A percentile compares a stretch with the other conserved stretches of the same genome.
phyloP scores from a whole-genome alignment of 768 basidiomycete genomes.

The Mycena haematopus region DNA sequence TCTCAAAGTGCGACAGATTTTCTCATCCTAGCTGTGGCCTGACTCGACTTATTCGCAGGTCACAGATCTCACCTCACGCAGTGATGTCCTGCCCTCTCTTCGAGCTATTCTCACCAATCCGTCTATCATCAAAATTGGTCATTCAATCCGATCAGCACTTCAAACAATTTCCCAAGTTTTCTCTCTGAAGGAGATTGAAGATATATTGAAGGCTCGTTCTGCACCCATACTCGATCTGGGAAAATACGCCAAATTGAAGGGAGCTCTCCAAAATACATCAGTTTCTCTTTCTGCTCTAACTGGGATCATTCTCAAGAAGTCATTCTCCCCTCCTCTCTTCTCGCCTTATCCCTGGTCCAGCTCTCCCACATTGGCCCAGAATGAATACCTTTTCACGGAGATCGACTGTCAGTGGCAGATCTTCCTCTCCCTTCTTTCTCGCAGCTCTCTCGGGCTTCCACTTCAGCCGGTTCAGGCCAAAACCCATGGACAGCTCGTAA shows the following conservation, averaged over 20 bases:
- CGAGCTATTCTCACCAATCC: constrained; percentile 8
- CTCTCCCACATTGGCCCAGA: background rate
- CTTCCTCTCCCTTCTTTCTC: background rate
- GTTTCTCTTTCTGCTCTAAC: background rate
- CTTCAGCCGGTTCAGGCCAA: background rate
- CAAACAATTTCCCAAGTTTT: constrained; percentile 6
- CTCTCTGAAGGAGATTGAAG: background rate
- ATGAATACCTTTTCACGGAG: background rate
- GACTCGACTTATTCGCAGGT: background rate
- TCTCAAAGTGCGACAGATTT: background rate
- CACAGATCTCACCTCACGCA: background rate
- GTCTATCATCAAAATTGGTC: constrained; percentile 10
- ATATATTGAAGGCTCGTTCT: background rate
- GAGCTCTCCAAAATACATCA: background rate
- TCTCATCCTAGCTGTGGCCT: background rate
- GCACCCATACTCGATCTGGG: constrained; percentile 5
- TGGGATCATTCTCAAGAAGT: background rate
- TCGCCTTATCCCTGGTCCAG: background rate
- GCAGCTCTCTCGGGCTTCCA: constrained; percentile 1
- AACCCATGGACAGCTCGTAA: constrained; percentile 4
- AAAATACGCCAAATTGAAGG: constrained; percentile 8
- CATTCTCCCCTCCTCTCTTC: background rate
- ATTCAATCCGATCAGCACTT: background rate
- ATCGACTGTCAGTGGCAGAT: constrained; percentile 11
- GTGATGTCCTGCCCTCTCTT: constrained; percentile 4